A percentile compares a stretch with the other conserved stretches of the same genome.
Evolutionary conservation across 371 early-diverging fungal genomes (phyloP).

Genomic region (Zancudomyces culisetae): DNA sequence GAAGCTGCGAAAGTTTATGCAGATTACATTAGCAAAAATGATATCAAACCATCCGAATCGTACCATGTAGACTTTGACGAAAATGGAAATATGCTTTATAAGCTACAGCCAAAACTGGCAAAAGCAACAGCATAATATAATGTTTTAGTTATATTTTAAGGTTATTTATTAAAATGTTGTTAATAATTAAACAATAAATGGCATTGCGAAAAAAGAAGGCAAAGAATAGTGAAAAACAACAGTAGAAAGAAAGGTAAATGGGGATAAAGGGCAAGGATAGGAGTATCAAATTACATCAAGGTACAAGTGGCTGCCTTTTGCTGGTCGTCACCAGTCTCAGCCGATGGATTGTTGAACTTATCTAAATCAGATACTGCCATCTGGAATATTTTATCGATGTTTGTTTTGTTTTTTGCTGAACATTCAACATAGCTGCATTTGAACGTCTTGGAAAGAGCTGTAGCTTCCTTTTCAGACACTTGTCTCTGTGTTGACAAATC

Average conservation of each 20-base stretch:
- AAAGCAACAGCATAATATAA: neutral
- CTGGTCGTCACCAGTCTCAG: neutral
- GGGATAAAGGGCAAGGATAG: no score
- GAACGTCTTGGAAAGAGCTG: constrained; percentile 57
- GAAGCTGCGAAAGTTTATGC: constrained; percentile 17
- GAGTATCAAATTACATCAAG: neutral
- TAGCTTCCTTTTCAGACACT: constrained; percentile 58
- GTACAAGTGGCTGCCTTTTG: neutral
- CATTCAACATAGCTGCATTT: constrained; percentile 71
- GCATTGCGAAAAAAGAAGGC: no score
- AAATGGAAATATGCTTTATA: neutral
- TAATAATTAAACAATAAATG: no score
- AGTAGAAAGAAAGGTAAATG: no score
- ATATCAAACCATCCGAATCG: constrained; percentile 3
- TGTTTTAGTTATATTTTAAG: neutral
- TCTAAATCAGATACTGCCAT: constrained; percentile 46
- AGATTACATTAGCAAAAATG: constrained; percentile 1
- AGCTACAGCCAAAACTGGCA: neutral
- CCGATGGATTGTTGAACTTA: neutral
- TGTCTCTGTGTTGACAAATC: constrained; percentile 60
- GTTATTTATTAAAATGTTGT: no score
- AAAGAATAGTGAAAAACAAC: no score
- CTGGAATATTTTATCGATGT: constrained; percentile 44
- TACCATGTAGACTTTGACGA: constrained; percentile 7
- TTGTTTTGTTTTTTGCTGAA: constrained; percentile 78